phyloP scores from a whole-genome alignment of 73 alveolate species.

The Blepharisma stoltei region DNA sequence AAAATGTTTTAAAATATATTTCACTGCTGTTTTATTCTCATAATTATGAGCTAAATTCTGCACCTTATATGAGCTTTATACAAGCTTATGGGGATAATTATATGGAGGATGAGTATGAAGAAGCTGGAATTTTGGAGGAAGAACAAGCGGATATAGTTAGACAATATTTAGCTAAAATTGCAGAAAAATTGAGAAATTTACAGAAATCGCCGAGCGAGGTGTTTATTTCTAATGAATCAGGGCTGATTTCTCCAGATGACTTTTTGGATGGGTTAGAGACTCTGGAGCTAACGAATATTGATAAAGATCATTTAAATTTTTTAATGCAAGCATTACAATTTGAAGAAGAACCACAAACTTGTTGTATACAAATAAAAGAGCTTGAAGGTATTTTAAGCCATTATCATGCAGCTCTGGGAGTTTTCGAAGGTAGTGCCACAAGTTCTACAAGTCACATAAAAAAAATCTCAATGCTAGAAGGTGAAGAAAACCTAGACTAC shows the following conservation, averaged over 20 bases:
- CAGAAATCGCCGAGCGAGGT: neutral
- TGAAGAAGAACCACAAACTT: neutral
- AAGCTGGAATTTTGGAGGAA: too few species aligned
- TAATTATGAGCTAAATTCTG: neutral
- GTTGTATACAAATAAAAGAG: constrained; percentile 6
- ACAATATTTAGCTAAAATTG: constrained; percentile 14
- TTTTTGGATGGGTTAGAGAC: neutral
- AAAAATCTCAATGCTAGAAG: neutral
- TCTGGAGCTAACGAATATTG: neutral
- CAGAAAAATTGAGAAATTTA: neutral
- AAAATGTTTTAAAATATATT: neutral
- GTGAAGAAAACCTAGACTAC: constrained; percentile 7
- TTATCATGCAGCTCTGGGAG: neutral
- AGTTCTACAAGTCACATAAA: neutral
- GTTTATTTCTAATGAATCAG: neutral
- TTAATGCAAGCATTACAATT: constrained; percentile 9
- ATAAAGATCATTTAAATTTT: constrained; percentile 18
- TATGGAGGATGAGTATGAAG: neutral
- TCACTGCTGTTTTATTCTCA: constrained; percentile 1
- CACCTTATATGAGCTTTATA: neutral
- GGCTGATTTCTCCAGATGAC: neutral
- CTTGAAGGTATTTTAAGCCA: constrained; percentile 14
- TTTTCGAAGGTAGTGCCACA: too few species aligned
- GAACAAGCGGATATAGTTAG: neutral
- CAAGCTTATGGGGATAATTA: neutral